These are phyloP conservation scores for Nemania bipapillata DNA, from an alignment of 2,329 filamentous ascomycete genomes.

Conservation along the genomic window DNA sequence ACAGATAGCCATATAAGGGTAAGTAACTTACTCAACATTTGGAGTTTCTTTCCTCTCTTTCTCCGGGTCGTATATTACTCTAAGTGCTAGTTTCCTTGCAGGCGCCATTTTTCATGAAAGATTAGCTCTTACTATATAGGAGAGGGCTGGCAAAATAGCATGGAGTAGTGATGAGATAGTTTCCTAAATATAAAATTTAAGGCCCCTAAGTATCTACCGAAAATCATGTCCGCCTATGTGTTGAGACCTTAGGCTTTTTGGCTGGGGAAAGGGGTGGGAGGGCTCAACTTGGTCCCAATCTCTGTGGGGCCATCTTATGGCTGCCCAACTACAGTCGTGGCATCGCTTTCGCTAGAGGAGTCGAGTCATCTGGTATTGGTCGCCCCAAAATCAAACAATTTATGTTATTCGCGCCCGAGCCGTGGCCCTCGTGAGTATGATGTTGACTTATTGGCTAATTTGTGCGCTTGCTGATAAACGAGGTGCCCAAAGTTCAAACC, in stretches of 20 bases:
- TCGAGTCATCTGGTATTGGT: neutral
- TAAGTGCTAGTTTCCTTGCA: neutral
- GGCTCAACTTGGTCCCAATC: neutral
- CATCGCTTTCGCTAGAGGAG: neutral
- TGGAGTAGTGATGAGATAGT: neutral
- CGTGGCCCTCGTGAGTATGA: neutral
- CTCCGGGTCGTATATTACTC: neutral
- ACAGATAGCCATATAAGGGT: neutral
- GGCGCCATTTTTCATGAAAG: neutral
- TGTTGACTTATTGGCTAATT: neutral
- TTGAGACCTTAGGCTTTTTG: neutral
- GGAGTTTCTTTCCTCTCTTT: neutral
- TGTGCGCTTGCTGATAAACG: neutral
- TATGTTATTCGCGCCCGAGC: neutral
- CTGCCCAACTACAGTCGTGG: neutral
- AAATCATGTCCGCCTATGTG: neutral
- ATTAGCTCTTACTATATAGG: neutral
- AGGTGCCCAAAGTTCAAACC: neutral
- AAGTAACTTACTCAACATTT: constrained; percentile 1
- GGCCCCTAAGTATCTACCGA: no score
- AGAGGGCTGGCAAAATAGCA: neutral
- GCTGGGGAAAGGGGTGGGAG: neutral
- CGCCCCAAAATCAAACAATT: neutral
- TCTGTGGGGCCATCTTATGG: neutral
- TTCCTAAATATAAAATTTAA: neutral